Base-by-base conservation (phyloP, 768 basidiomycete genomes). In the Russula sp. region DNA sequence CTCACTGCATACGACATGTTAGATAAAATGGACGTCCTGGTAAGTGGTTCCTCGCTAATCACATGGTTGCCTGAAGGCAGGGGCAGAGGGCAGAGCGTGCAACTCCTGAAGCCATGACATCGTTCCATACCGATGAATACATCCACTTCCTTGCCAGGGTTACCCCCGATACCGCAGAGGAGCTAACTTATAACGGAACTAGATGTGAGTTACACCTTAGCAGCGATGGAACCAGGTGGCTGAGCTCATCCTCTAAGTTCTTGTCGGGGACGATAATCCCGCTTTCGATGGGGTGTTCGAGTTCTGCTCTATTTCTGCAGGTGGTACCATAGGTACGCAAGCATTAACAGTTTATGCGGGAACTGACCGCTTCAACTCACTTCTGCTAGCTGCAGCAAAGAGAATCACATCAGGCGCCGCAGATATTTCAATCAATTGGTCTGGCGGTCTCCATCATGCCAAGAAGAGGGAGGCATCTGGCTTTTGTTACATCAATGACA, bases 401-500 rank as follows among this genome's bases (percentile, higher is more conserved):
- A 79, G 87, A 22, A 79, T 98, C 62, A 80, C 88, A 50, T 81
- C 83, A 4, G 94, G 94, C 2, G 79, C 87, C 1, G 80, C 93
- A 2, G 88, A 90, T 67, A 83, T 89, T 50, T 86, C 87, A 0
- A 91, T 98, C 65, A 97, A 98, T 75, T 98, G 95, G 97, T 93
- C 97, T 0, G 97, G 97, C 9, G 97, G 97, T 2, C 81, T 99
- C 4, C 97, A 99, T 74, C 97, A 99, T 73, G 97, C 97, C n/a
- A 99, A 99, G 77, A 98, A 98, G 73, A 84, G 90, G 58, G 97
- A 98, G 76, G 97, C 96, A 0, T 91, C 90, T 7, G 97, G 97
- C 14, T 99, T 99, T 75, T 99, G 97, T 79, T 99, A 98, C 78
- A 87, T 98, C 75, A 99, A 99, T 73, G 91, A 95, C 73, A 99